phyloP scores from a whole-genome alignment of 306 rosid species.

The Cicer bijugum region DNA sequence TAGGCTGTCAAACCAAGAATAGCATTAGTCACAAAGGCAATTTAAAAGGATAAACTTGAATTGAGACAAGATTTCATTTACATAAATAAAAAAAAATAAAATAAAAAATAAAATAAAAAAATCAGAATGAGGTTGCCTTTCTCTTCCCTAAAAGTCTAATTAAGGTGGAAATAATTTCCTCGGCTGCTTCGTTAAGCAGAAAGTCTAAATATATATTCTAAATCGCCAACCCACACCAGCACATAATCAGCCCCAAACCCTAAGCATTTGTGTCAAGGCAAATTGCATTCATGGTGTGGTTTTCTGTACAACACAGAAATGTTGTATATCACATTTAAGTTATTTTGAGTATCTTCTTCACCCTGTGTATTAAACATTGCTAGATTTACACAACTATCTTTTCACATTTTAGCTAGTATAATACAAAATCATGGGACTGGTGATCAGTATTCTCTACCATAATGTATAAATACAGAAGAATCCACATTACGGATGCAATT shows the following conservation, averaged over 20 bases:
- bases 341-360: slow-evolving; percentile 38
- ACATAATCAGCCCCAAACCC: neutral
- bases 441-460: slow-evolving; percentile 21
- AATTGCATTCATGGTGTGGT: neutral
- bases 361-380: slow-evolving; percentile 16
- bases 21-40: neutral
- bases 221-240: neutral
- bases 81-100: neutral
- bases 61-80: neutral
- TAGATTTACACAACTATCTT: slow-evolving; percentile 45
- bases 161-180: neutral
- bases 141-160: too few species aligned
- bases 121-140: neutral
- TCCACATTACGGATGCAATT: slow-evolving; percentile 44
- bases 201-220: neutral
- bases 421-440: slow-evolving; percentile 46
- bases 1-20: neutral
- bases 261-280: neutral
- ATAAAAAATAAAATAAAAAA: too few species aligned
- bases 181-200: neutral
- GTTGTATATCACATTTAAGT: neutral
- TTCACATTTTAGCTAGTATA: slow-evolving; percentile 32
- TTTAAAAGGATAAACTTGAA: neutral
- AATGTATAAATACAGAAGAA: slow-evolving; percentile 46
- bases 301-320: slow-evolving; percentile 18